Percentiles rank a stretch among this genome's conserved stretches.
Evolutionary conservation across 768 basidiomycete genomes (phyloP).

Genomic region (Leccinellum rugosiceps): DNA sequence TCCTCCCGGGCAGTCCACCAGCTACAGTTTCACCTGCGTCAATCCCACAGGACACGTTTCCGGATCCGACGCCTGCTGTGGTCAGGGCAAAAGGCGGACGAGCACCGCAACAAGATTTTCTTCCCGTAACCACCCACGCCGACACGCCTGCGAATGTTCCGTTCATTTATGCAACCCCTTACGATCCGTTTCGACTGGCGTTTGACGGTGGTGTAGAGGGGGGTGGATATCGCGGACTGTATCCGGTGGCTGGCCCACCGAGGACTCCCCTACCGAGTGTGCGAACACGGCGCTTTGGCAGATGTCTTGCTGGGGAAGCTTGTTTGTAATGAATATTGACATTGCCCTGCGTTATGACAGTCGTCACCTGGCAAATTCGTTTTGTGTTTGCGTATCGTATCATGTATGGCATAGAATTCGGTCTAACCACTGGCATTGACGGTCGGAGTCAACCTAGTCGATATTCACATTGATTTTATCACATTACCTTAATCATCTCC

Average conservation of each 20-base stretch:
- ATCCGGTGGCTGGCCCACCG: constrained; percentile 7
- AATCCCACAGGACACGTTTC: constrained; percentile 22
- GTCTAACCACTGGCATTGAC: background rate
- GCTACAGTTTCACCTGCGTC: constrained; percentile 2
- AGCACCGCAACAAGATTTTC: background rate
- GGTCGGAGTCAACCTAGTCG: background rate
- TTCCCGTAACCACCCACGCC: background rate
- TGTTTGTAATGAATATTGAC: constrained; percentile 9
- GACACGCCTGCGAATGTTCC: background rate
- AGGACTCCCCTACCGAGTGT: background rate
- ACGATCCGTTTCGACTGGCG: constrained; percentile 22
- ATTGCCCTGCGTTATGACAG: background rate
- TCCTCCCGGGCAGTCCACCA: constrained; percentile 3
- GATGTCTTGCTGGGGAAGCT: constrained; percentile 10
- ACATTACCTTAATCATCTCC: background rate
- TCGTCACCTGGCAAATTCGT: background rate
- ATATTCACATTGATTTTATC: background rate
- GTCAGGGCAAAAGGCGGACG: background rate
- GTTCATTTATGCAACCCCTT: constrained; percentile 5
- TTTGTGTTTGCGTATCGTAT: background rate
- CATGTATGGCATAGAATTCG: background rate
- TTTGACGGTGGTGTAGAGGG: constrained; percentile 5
- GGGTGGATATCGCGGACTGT: constrained; percentile 1
- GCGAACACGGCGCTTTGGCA: constrained; percentile 19
- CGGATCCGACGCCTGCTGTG: constrained; percentile 15